Evolutionary conservation across 2,329 filamentous ascomycete species (phyloP).

Genomic region (Ceratocystis papillata): DNA sequence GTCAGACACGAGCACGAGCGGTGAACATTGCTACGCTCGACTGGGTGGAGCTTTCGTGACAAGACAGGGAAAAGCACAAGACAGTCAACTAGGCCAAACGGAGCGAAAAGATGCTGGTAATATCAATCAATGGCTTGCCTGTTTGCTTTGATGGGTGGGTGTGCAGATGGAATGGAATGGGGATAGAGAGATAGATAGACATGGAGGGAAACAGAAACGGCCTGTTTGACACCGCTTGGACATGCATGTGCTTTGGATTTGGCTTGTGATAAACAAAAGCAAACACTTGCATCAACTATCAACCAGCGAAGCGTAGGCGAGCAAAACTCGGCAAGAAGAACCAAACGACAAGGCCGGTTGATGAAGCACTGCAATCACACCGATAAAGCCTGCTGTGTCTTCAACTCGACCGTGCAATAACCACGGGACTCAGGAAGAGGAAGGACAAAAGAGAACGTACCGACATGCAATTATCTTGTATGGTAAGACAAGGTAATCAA

Average conservation of each 20-base stretch:
- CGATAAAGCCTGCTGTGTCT: background rate
- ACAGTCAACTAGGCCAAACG: background rate
- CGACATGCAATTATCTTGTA: background rate
- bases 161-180: background rate
- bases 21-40: background rate
- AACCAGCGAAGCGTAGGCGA: background rate
- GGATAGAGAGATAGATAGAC: background rate
- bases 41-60: constrained; percentile 3
- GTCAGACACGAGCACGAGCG: constrained; percentile 10
- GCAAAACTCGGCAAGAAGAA: background rate
- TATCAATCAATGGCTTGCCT: background rate
- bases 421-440: background rate
- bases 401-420: background rate
- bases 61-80: background rate
- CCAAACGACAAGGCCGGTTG: background rate
- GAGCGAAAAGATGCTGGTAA: background rate
- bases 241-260: background rate
- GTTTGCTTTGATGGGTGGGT: background rate
- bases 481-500: constrained; percentile 6
- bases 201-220: background rate
- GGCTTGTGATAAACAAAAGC: background rate
- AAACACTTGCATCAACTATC: too few species aligned
- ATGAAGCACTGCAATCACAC: background rate
- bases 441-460: background rate
- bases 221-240: constrained; percentile 4